These are phyloP conservation scores for Raphanus raphanistrum DNA, from an alignment of 345 rosid genomes.

Conservation along the genomic window DNA sequence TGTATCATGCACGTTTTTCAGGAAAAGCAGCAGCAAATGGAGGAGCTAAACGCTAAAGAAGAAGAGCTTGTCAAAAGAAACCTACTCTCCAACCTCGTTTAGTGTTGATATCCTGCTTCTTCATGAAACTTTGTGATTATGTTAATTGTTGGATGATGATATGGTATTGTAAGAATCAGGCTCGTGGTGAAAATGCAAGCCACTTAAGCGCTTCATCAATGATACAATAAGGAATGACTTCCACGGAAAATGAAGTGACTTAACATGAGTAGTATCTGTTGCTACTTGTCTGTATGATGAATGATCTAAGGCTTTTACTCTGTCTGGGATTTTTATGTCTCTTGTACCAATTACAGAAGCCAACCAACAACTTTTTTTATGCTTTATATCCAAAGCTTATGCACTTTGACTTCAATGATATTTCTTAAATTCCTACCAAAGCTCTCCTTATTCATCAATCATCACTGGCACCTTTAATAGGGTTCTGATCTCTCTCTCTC, in stretches of 20 bases:
- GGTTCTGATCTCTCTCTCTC: no score
- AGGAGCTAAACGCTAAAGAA: no score
- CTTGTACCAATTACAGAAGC: conserved; percentile 19
- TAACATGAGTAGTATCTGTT: conserved; percentile 7
- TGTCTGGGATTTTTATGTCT: conserved; percentile 3
- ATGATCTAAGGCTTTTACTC: conserved; percentile 1
- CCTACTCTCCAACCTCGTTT: conserved; percentile 75
- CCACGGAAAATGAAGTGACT: conserved; percentile 89
- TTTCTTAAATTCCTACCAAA: not conserved
- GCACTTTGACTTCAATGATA: conserved; percentile 3
- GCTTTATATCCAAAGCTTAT: conserved; percentile 24
- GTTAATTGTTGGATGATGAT: conserved; percentile 45
- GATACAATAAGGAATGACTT: conserved; percentile 94
- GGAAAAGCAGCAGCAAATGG: no score
- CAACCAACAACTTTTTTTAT: not conserved
- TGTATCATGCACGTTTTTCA: no score
- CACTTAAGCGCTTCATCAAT: conserved; percentile 93
- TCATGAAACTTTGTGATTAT: no score
- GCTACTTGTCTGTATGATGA: conserved; percentile 31
- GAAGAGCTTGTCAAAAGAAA: conserved; percentile 89
- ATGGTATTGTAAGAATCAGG: conserved; percentile 93
- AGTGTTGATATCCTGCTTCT: no score
- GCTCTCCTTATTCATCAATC: conserved; percentile 1
- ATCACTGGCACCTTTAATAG: conserved; percentile 10
- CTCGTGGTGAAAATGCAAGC: conserved; percentile 88